Evolutionary conservation across 352 stramenopile species (phyloP), one percentile per base, ranked within the genome.

Genomic region (Sclerospora graminicola): DNA sequence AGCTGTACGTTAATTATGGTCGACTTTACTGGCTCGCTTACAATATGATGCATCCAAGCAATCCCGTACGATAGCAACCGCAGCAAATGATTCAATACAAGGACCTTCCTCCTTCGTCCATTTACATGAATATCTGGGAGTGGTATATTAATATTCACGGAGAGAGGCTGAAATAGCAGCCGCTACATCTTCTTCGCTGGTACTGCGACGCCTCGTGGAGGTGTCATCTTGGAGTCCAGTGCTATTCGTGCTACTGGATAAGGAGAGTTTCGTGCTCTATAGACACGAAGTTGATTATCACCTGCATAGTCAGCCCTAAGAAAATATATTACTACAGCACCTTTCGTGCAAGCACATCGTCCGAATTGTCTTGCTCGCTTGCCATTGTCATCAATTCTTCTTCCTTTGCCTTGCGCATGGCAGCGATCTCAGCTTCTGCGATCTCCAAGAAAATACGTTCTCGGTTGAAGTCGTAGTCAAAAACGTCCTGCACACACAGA

Each of bases 11-110:
- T 13, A 67, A 89, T 51, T 92, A 92, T 42, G 80, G 80, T 2
- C 82, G 87, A 21, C 62, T 83, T 14, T 91, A 91, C 55, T 91
- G 79, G 79, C 35, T 88, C 26, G 75, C 62, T 10, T 83, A 84
- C 61, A 88, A 88, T 47, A 54, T 88, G 26, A 56, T 77, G 48
- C 67, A 84, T 32, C 68, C 68, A 8, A 60, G 69, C 20, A 67
- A 58, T 26, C 71, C 69, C 19, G 61, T 88, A 16, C 55, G 65
- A 36, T 82, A 70, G 46, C 10, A 26, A 20, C 13, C 35, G 28
- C 11, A 44, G 2, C 8, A 20, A 44, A 10, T n/a, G 16, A 26
- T 6, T 24, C 21, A 45, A 51, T 38, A 42, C 34, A 44, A 40
- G 20, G 26, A 45, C 44, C 34, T 44, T n/a, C 3, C 21, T 26